Base-by-base conservation (phyloP, 2,329 filamentous ascomycete species). In the Monilinia fructigena region DNA sequence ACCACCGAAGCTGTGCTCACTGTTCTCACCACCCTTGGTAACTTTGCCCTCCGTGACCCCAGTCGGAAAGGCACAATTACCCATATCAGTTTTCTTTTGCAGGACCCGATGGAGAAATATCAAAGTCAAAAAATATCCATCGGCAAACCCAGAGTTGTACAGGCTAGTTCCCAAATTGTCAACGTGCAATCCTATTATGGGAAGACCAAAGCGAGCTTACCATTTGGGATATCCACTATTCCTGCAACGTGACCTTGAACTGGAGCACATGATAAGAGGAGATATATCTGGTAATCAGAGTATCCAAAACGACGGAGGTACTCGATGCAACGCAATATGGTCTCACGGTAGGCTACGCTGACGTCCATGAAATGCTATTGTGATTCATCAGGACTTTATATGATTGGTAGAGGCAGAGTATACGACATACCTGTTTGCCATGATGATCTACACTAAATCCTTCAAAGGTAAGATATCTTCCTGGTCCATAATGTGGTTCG, bases 111-210 rank as follows among this genome's bases (percentile, higher is more conserved):
- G 92, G 91, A 56, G 87, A 85, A 71, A 97, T 94, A 76, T 97
- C 93, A 78, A 97, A 96, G 75, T 95, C 91, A 74, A 97, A 97
- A 97, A 63, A 97, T 96, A 78, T 97, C 93, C 82, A 96, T 92
- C 0, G 93, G 93, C 64, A 97, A 76, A 0, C 92, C 93, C 67
- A 97, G 81, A 0, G 93, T 97, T 4, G 93, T 96, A 75, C 93
- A 97, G 0, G 90, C 91, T 67, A 42, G 23, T 67, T 72, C 8
- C 8, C 1, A 55, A 14, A 2, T 23, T 56, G 58, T 69, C 55
- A 69, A 50, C 50, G 18, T 48, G 31, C 23, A 40, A 18, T 47
- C 48, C 18, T 35, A 65, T 1, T 63, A 26, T 31, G 26, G 31
- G 16, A 45, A 56, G 8, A 23, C 20, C 18, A 35, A 26, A 31